A percentile compares a stretch with the other conserved stretches of the same genome.
Evolutionary conservation across 768 basidiomycete genomes (phyloP).

Genomic region (Boletus vermiculosoides): DNA sequence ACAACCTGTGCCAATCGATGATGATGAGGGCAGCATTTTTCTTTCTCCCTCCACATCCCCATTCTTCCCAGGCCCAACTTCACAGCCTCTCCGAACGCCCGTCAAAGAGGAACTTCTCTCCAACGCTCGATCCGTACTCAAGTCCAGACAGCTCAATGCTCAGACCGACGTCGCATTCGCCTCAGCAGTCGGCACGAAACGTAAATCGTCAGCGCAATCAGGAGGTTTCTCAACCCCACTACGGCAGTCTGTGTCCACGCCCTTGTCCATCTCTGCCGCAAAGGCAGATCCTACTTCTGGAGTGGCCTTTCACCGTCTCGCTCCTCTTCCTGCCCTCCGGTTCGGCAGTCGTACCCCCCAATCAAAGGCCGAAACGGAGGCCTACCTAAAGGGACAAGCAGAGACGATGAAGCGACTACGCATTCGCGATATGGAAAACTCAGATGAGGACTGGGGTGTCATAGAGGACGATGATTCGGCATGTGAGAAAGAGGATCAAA

Average conservation of each 20-base stretch:
- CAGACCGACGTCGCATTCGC: constrained; percentile 3
- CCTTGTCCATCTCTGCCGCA: constrained; percentile 37
- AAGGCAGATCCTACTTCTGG: constrained; percentile 34
- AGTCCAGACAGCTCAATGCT: constrained; percentile 31
- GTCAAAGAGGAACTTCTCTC: constrained; percentile 49
- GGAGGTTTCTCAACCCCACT: constrained; percentile 57
- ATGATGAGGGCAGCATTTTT: constrained; percentile 59
- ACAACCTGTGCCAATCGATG: constrained; percentile 37
- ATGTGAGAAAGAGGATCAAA: constrained; percentile 48
- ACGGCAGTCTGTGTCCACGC: constrained; percentile 44
- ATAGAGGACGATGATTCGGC: constrained; percentile 50
- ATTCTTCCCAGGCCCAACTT: constrained; percentile 43
- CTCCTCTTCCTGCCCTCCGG: constrained; percentile 33
- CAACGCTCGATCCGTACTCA: constrained; percentile 43
- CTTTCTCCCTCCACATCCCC: constrained; percentile 48
- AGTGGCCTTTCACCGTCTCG: constrained; percentile 35
- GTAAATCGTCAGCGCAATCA: constrained; percentile 52
- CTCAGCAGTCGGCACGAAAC: constrained; percentile 50
- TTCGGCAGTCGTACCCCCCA: constrained; percentile 33
- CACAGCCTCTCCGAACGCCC: constrained; percentile 59
- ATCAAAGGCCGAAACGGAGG: constrained; percentile 37
- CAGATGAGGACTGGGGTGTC: constrained; percentile 44
- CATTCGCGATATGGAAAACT: constrained; percentile 53
- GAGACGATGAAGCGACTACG: constrained; percentile 63
- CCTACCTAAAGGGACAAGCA: constrained; percentile 49